Conservation (phyloP, 2,329 filamentous ascomycete species). For the Aspergillus pseudonomiae region DNA sequence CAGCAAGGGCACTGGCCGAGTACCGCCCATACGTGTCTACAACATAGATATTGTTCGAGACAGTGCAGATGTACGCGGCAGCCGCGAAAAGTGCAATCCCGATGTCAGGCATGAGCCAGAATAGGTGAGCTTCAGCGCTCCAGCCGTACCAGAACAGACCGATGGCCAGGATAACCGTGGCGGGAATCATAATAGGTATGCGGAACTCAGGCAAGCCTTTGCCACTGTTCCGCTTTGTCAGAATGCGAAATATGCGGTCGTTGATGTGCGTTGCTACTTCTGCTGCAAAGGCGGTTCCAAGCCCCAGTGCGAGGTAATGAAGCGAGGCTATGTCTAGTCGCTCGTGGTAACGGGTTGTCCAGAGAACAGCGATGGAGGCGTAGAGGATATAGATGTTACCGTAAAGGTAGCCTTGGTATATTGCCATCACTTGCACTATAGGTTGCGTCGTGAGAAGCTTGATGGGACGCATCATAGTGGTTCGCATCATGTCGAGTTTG, state of each 20-base stretch:
- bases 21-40: slow-evolving; percentile 50
- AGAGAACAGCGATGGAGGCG: slow-evolving; percentile 62
- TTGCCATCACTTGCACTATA: slow-evolving; percentile 58
- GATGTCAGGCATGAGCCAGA: slow-evolving; percentile 52
- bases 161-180: slow-evolving; percentile 51
- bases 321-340: slow-evolving; percentile 57
- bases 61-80: slow-evolving; percentile 28
- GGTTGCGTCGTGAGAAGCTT: slow-evolving; percentile 59
- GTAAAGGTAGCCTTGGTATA: slow-evolving; percentile 60
- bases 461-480: slow-evolving; percentile 55
- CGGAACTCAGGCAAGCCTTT: slow-evolving; percentile 55
- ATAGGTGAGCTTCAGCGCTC: slow-evolving; percentile 46
- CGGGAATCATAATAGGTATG: slow-evolving; percentile 57
- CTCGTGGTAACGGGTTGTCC: slow-evolving; percentile 55
- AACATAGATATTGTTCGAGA: slow-evolving; percentile 31
- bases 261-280: slow-evolving; percentile 50
- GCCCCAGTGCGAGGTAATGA: slow-evolving; percentile 62
- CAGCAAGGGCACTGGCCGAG: slow-evolving; percentile 52
- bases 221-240: slow-evolving; percentile 28
- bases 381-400: slow-evolving; percentile 64
- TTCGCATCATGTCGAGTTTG: slow-evolving; percentile 21
- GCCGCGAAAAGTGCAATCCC: slow-evolving; percentile 49
- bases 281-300: slow-evolving; percentile 61
- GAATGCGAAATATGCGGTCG: slow-evolving; percentile 44
- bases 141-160: slow-evolving; percentile 57